These are phyloP conservation scores for Gaertneriomyces semiglobifer DNA, from an alignment of 192 early-diverging fungal genomes.

Conservation along the genomic window DNA sequence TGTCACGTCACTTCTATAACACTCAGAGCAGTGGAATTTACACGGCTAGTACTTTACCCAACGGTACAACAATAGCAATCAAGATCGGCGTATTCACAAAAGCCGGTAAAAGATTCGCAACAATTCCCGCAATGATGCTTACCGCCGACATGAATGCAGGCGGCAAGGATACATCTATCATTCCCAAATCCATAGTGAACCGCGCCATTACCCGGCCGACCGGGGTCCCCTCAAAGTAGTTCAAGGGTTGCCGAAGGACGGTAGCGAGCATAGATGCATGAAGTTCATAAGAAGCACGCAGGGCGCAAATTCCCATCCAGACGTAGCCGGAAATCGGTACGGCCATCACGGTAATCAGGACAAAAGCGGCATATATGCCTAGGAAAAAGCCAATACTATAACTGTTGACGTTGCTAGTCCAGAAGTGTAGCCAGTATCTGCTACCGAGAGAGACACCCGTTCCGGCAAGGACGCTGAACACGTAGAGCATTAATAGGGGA, in stretches of 20 bases:
- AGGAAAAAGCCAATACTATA: not conserved
- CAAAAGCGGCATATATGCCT: constrained; percentile 17
- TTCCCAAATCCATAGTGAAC: constrained; percentile 60
- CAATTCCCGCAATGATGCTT: not conserved
- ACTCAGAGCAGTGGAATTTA: no score
- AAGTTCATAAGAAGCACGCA: constrained; percentile 51
- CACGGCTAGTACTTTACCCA: not conserved
- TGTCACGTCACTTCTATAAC: not conserved
- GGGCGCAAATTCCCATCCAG: constrained; percentile 52
- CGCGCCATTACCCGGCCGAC: constrained; percentile 60
- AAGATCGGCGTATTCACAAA: constrained; percentile 7
- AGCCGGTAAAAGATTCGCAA: not conserved
- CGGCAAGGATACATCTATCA: constrained; percentile 61
- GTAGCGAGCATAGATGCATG: constrained; percentile 64
- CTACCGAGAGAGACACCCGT: constrained; percentile 24
- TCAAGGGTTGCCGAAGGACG: constrained; percentile 67
- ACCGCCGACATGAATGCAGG: constrained; percentile 24
- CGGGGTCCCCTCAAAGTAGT: constrained; percentile 70
- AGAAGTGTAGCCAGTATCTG: constrained; percentile 28
- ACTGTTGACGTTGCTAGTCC: not conserved
- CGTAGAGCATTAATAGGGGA: constrained; percentile 6
- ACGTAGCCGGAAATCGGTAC: constrained; percentile 11
- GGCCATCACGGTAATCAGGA: constrained; percentile 45
- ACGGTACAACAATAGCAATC: not conserved
- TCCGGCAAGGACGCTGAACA: constrained; percentile 9